phyloP scores from a whole-genome alignment of 768 basidiomycete genomes.

The Lactifluus echinatus region DNA sequence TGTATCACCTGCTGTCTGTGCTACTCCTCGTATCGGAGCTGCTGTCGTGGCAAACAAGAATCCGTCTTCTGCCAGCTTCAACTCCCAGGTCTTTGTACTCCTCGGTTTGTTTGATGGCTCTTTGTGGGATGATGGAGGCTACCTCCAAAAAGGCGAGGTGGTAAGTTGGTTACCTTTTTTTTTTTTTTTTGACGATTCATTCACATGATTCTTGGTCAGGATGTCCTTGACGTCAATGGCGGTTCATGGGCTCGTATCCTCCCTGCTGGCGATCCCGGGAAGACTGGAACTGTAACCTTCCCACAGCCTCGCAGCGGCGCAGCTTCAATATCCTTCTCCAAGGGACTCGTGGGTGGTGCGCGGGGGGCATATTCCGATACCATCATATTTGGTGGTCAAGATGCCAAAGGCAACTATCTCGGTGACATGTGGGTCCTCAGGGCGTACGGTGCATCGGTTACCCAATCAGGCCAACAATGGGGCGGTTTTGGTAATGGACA shows the following conservation, averaged over 20 bases:
- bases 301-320: constrained; percentile 69
- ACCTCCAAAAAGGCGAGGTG: constrained; percentile 61
- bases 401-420: constrained; percentile 54
- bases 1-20: constrained; percentile 41
- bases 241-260: constrained; percentile 65
- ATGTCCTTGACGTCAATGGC: constrained; percentile 49
- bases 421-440: constrained; percentile 74
- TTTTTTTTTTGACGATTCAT: background rate
- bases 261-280: constrained; percentile 67
- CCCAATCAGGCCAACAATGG: constrained; percentile 50
- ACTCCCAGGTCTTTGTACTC: constrained; percentile 57
- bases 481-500: constrained; percentile 54
- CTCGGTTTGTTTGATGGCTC: constrained; percentile 59
- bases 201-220: constrained; percentile 31
- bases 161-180: constrained; percentile 33
- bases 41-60: constrained; percentile 56
- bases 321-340: constrained; percentile 45
- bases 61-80: constrained; percentile 44
- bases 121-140: constrained; percentile 57
- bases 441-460: constrained; percentile 55
- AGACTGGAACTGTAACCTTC: constrained; percentile 37
- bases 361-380: constrained; percentile 50
- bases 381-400: constrained; percentile 72
- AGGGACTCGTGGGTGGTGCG: constrained; percentile 48
- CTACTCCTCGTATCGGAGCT: constrained; percentile 52